Evolutionary conservation across 1,139 yeast species (phyloP), one percentile per base, ranked within the genome.

Genomic region (Suhomyces taliae): DNA sequence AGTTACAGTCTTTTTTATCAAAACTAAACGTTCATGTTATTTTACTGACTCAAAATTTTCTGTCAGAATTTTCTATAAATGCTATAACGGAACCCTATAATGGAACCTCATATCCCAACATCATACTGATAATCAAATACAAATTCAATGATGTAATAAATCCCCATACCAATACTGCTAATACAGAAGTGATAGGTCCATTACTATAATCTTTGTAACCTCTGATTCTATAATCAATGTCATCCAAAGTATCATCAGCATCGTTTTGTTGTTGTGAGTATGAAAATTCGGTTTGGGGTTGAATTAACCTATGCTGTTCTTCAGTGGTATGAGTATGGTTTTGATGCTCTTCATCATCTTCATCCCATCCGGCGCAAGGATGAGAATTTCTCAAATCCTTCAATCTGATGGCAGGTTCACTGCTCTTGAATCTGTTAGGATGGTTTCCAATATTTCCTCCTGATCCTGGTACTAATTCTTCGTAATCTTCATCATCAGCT

Each of bases 131-230:
- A 39, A 81, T 67, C 56, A 81, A 70, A 66, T 77, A 80, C 41
- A 76, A 62, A 53, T 81, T 81, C 55, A 81, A 69, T 37, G 74
- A 59, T 3, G 82, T 71, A 40, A 81, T 77, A 47, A 80, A 71
- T 1, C 73, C 73, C 85, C 85, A 81, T 6, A 78, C 68, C 39
- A 74, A 46, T 7, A 79, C 60, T 7, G 85, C 83, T 8, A 66
- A 47, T 31, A 70, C 58, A 1, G 82, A 58, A 26, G 79, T 72
- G 8, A 68, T 36, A 3, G 74, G 73, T 1, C 83, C 76, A 56
- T 81, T 81, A 56, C 84, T 79, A 71, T 79, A 77, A 57, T 80
- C 84, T 48, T 71, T 76, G 55, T 67, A 79, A 27, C 73, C 75
- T 45, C 62, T 62, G 34, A 70, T 57, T 38, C 65, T 48, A 41